These are phyloP conservation scores for Penicillium pancosmium DNA, from an alignment of 495 filamentous ascomycete genomes.

Conservation along the genomic window DNA sequence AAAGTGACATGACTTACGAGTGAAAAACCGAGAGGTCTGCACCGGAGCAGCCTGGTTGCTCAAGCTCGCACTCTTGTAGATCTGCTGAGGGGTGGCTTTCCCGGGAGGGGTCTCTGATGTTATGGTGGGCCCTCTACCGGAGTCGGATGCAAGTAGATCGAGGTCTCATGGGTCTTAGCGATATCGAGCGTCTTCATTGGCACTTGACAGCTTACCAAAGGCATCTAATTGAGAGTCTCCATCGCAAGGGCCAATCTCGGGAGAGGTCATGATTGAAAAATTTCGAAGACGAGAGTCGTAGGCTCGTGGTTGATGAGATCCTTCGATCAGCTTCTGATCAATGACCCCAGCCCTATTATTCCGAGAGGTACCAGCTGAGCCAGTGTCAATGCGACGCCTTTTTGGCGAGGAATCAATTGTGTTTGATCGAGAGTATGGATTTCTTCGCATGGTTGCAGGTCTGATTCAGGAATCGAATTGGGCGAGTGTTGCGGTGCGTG, in stretches of 20 bases:
- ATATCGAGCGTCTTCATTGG: background rate
- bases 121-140: background rate
- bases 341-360: conserved; percentile 18
- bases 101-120: no score
- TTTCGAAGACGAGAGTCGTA: background rate
- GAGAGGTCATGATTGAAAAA: background rate
- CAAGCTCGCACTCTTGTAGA: background rate
- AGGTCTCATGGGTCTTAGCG: conserved; percentile 29
- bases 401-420: conserved; percentile 15
- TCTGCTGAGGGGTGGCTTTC: background rate
- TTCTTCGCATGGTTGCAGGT: conserved; percentile 17
- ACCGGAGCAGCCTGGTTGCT: conserved; percentile 5
- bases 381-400: conserved; percentile 7
- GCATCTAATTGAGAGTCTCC: conserved; percentile 45
- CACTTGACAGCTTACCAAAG: conserved; percentile 47
- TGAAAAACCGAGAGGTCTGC: conserved; percentile 36
- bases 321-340: conserved; percentile 33
- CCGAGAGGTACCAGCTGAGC: conserved; percentile 15
- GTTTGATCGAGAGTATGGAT: conserved; percentile 7
- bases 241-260: conserved; percentile 7
- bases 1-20: conserved; percentile 23
- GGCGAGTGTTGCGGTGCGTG: background rate
- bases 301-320: conserved; percentile 21
- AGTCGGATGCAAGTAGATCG: conserved; percentile 42
- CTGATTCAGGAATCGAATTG: background rate